Conservation (phyloP, 2,329 filamentous ascomycete genomes). For the Zymoseptoria ardabiliae region DNA sequence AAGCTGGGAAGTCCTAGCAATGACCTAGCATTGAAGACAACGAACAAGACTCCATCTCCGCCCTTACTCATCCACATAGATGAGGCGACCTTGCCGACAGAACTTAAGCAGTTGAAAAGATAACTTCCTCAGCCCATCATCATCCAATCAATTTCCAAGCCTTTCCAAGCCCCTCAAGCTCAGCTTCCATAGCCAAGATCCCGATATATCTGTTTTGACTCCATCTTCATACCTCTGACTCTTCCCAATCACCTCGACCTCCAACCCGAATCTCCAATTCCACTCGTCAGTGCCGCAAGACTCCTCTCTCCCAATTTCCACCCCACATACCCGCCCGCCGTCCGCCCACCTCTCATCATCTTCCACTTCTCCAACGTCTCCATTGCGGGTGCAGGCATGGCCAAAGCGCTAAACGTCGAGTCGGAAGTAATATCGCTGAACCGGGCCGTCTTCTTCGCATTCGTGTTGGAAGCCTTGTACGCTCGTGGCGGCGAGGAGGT, state of each 20-base stretch:
- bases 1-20: not conserved
- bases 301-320: slow-evolving; percentile 11
- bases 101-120: too few relatives aligned
- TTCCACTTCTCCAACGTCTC: slow-evolving; percentile 2
- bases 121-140: too few relatives aligned
- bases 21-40: too few relatives aligned
- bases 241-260: not conserved
- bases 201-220: too few relatives aligned
- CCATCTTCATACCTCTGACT: too few relatives aligned
- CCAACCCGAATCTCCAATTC: slow-evolving; percentile 11
- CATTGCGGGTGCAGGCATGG: not conserved
- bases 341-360: not conserved
- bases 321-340: not conserved
- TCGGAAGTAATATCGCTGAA: slow-evolving; percentile 11
- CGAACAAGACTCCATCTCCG: too few relatives aligned
- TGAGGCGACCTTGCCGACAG: too few relatives aligned
- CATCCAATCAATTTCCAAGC: too few relatives aligned
- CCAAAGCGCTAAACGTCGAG: slow-evolving; percentile 13
- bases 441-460: not conserved
- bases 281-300: slow-evolving; percentile 18
- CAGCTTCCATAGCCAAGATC: too few relatives aligned
- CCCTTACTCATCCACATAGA: too few relatives aligned
- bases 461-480: not conserved
- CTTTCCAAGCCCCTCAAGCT: too few relatives aligned
- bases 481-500: not conserved